phyloP scores from a whole-genome alignment of 2,329 filamentous ascomycete genomes.

The Aspergillus cejpii region DNA sequence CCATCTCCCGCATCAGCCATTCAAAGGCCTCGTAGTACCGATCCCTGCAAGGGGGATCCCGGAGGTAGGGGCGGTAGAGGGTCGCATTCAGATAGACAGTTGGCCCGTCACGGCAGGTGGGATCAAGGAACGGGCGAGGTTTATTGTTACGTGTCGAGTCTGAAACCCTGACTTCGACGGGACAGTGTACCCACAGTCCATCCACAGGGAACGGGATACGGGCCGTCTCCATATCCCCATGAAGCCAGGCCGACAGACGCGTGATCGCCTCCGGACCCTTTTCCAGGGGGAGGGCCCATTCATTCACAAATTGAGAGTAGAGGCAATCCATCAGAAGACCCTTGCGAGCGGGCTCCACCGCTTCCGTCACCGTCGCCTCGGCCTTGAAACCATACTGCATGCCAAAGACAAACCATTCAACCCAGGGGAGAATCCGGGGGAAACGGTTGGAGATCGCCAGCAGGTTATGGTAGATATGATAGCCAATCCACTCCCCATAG shows the following conservation, averaged over 20 bases:
- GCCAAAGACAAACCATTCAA: slow-evolving; percentile 95
- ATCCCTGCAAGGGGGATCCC: slow-evolving; percentile 66
- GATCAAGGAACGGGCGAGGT: slow-evolving; percentile 64
- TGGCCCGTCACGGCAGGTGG: slow-evolving; percentile 59
- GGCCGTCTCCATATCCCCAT: slow-evolving; percentile 62
- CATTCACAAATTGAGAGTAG: slow-evolving; percentile 97
- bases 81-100: slow-evolving; percentile 87
- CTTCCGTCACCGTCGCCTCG: slow-evolving; percentile 60
- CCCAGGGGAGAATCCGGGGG: slow-evolving; percentile 72
- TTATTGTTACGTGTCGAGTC: slow-evolving; percentile 53
- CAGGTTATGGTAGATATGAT: slow-evolving; percentile 85
- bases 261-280: slow-evolving; percentile 81
- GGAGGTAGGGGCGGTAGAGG: slow-evolving; percentile 73
- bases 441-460: slow-evolving; percentile 72
- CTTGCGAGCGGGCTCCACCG: slow-evolving; percentile 69
- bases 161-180: slow-evolving; percentile 80
- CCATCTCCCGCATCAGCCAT: slow-evolving; percentile 79
- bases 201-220: slow-evolving; percentile 74
- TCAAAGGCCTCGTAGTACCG: slow-evolving; percentile 88
- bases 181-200: slow-evolving; percentile 78
- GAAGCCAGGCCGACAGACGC: slow-evolving; percentile 80
- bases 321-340: slow-evolving; percentile 94
- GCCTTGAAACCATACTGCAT: slow-evolving; percentile 87
- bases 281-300: slow-evolving; percentile 86
- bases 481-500: slow-evolving; percentile 76